Evolutionary conservation across 495 filamentous ascomycete species (phyloP), one percentile per base, ranked within the genome.

Genomic region (Recurvomyces mirabilis): DNA sequence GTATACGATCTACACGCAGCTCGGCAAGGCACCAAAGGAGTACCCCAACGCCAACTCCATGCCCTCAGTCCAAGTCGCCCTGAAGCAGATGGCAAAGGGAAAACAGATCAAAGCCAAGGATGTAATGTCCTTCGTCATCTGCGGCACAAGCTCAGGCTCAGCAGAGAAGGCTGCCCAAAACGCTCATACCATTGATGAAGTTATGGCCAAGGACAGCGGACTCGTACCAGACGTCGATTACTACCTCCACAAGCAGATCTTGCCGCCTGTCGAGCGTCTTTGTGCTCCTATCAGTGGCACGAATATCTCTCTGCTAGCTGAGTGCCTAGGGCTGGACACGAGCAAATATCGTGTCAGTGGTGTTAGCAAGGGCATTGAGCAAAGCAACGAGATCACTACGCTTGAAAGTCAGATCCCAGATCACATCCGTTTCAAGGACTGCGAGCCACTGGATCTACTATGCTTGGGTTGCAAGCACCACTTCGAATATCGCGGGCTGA

Each of bases 181-280:
- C 43, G 87, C 91, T 4, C 88, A 84, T 59, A 76, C 82, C 5
- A 77, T 81, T 11, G 81, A 88, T 49, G 93, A 96, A 58, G 84
- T 95, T 14, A 68, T 82, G 48, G 87, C 88, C 49, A 39, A 75
- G 14, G 77, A 76, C 45, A 81, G 80, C 1, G 80, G 67, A 5
- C 69, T 96, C 3, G 77, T 81, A 52, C 87, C 82, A 23, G 88
- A 95, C 60, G 72, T 93, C 21, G 91, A 96, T 54, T 96, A 89
- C 76, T 98, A 98, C 62, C 77, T 98, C 24, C 77, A 85, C 64
- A 98, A 98, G 68, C 91, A 98, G 60, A 94, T 98, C 41, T 91
- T 98, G 65, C 91, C 91, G 5, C 91, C 93, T 1, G 93, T 98
- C 42, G 91, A 98, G 67, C 87, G 91, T 73, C 77, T 98, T 21